Evolutionary conservation across 257 asterid species (phyloP), one percentile per base, ranked within the genome.

Genomic region (Solanum ossicruentum): DNA sequence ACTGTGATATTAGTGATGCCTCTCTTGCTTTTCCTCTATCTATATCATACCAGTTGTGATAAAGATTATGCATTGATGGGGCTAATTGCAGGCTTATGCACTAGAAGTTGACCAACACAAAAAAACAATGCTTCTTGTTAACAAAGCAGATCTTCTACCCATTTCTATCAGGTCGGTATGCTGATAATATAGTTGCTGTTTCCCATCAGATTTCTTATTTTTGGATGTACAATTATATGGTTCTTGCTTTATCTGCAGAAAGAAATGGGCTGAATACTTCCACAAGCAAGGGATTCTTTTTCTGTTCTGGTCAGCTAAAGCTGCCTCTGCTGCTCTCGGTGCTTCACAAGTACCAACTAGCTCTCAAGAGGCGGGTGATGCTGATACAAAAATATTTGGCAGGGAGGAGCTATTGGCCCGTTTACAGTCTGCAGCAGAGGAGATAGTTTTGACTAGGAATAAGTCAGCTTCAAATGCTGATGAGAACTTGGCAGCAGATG

Each of bases 231-330:
- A 18, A 12, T 61, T 66, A 26, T 82, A 69, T 61, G 54, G 20
- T 67, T 32, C 45, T 52, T 71, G 20, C 84, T 87, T 80, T 78
- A 71, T 66, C 84, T 82, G 82, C 94, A 97, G 99, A 87, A 93
- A 92, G 66, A 84, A 91, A 89, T 97, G 99, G 99, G 98, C 96
- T 26, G 67, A 90, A 54, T 95, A 94, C 91, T 97, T 95, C 89
- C 93, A 80, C 73, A 87, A 83, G 80, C 91, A 95, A 8, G 94
- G 93, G 89, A 92, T 95, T 85, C 99, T 95, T 89, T 95, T 89
- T 87, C 80, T 95, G 73, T 97, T 95, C 93, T 97, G 99, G 99
- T 97, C 99, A 20, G 99, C 99, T 45, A 97, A 97, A 89, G 98
- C 98, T 86, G 98, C 99, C 67, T 47, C 97, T 88, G 97, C 93